A percentile compares a stretch with the other conserved stretches of the same genome.
phyloP scores from a whole-genome alignment of 306 rosid species.

The Acacia melanoxylon region DNA sequence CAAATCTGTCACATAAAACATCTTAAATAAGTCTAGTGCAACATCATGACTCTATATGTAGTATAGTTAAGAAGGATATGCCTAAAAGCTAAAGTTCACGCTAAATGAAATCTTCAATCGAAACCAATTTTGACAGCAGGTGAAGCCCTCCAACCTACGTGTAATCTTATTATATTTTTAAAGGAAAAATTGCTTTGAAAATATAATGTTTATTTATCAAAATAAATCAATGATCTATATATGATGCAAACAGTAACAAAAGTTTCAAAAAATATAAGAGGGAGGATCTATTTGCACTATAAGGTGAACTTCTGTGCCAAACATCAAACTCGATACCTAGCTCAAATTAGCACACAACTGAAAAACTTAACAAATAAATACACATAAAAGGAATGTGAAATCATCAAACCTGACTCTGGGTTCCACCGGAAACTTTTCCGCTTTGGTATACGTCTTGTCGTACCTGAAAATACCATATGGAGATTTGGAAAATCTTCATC shows the following conservation, averaged over 20 bases:
- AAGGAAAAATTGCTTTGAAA: not conserved
- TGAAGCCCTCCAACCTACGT: not conserved
- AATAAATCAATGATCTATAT: not conserved
- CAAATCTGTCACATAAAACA: conserved; percentile 41
- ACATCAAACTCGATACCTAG: not conserved
- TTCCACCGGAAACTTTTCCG: conserved; percentile 62
- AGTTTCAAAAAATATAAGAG: conserved; percentile 19
- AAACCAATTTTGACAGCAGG: conserved; percentile 21
- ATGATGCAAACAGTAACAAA: not conserved
- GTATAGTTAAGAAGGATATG: not conserved
- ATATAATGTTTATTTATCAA: conserved; percentile 6
- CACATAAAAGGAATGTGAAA: conserved; percentile 11
- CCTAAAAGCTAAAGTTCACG: conserved; percentile 9
- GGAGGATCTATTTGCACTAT: not conserved
- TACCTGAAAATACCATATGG: conserved; percentile 45
- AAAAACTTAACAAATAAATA: not conserved
- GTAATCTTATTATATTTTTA: conserved; percentile 14
- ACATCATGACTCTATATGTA: not conserved
- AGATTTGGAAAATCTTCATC: conserved; percentile 3
- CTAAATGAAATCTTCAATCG: conserved; percentile 1
- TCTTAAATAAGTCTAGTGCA: conserved; percentile 24
- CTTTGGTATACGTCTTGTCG: conserved; percentile 31
- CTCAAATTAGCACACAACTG: not conserved
- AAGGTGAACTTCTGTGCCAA: conserved; percentile 2
- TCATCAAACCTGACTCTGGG: conserved; percentile 58